phyloP scores from a whole-genome alignment of 2,329 filamentous ascomycete species.

The Penicillium sp. region DNA sequence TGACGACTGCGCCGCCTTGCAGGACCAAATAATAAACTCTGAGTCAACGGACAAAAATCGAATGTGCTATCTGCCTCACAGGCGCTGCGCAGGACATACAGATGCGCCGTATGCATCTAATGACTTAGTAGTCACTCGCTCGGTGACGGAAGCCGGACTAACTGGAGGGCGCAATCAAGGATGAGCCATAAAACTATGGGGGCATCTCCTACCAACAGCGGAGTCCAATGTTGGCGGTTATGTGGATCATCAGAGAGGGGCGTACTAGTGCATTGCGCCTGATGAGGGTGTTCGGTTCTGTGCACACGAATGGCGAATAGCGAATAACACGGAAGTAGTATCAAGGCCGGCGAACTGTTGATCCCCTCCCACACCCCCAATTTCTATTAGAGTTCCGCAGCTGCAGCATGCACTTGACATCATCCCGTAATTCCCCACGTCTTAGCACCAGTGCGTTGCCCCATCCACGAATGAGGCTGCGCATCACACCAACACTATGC shows the following conservation, averaged over 20 bases:
- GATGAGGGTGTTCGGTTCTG: slow-evolving; percentile 7
- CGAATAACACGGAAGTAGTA: background rate
- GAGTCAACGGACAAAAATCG: background rate
- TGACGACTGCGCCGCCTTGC: slow-evolving; percentile 18
- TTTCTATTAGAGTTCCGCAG: slow-evolving; percentile 9
- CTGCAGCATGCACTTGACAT: slow-evolving; percentile 14
- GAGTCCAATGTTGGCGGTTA: slow-evolving; percentile 26
- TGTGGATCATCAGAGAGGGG: slow-evolving; percentile 28
- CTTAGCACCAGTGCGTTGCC: background rate
- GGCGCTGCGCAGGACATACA: slow-evolving; percentile 10
- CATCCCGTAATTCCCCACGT: slow-evolving; percentile 7
- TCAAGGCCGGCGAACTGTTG: slow-evolving; percentile 8
- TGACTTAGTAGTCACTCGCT: slow-evolving; percentile 18
- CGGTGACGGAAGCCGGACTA: slow-evolving; percentile 18
- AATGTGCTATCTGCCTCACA: slow-evolving; percentile 5
- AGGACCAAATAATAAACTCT: slow-evolving; percentile 13
- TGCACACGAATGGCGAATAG: background rate
- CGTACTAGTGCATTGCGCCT: slow-evolving; percentile 15
- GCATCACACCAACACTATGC: slow-evolving; percentile 6
- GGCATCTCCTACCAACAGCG: slow-evolving; percentile 19
- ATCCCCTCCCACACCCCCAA: slow-evolving; percentile 7
- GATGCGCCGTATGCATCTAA: slow-evolving; percentile 22
- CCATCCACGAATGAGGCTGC: slow-evolving; percentile 4
- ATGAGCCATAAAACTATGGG: slow-evolving; percentile 6
- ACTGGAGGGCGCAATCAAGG: slow-evolving; percentile 13